Evolutionary conservation across 192 early-diverging fungal genomes (phyloP), one percentile per base, ranked within the genome.

Genomic region (Haplosporangium gracile): DNA sequence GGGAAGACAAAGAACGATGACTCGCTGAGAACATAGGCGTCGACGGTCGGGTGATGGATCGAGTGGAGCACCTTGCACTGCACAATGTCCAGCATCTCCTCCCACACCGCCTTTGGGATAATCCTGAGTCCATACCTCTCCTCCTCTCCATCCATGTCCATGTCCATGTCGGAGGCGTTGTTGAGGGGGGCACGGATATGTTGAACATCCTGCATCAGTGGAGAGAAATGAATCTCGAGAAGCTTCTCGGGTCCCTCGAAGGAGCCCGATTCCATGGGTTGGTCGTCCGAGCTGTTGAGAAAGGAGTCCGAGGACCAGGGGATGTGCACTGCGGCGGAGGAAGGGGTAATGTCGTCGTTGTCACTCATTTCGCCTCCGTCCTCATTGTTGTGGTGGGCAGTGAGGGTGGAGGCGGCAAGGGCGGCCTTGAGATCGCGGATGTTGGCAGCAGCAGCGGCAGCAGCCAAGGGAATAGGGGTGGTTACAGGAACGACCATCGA

Each of bases 161-260:
- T 68, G 43, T 91, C 87, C n/a, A 53, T 88, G 43, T 10, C 26
- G 5, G 38, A 42, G 26, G 69, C 57, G 22, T 55, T n/a, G 40
- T 79, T 87, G 42, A 74, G 76, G 32, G 74, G 77, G 5, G 51
- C 10, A 53, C 72, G 83, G 47, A 83, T 72, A 63, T 78, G 78
- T 24, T 73, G 89, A 70, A 79, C 80, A 49, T 74, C 77, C 49
- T 83, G 88, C 72, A 83, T 49, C 32, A 71, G 77, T 71, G 93
- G 92, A 36, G 90, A 78, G 90, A 99, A 99, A 97, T 97, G 99
- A 78, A 99, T 94, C 87, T 99, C 98, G 78, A 99, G 88, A 43
- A 99, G 93, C 90, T 99, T 99, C 88, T 99, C 98, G 81, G 98
- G 97, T 45, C 98, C 98, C 89, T 99, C 98, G 89, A 99, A 99